Conservation (phyloP, 73 alveolate genomes). For the Symbiodinium natans region DNA sequence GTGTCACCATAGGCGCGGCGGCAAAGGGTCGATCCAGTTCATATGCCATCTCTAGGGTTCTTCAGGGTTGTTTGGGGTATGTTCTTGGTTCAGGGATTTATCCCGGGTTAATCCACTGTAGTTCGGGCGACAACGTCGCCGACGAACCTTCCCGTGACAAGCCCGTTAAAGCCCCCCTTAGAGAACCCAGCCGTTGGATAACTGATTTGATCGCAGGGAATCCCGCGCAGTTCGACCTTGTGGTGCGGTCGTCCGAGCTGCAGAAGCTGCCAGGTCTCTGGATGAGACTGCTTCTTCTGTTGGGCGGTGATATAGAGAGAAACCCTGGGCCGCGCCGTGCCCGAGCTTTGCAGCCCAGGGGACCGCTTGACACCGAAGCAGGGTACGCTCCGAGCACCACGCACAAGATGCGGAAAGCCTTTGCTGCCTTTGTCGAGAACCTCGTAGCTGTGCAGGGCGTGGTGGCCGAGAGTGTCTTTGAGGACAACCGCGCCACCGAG, state of each 20-base stretch:
- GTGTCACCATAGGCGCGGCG: neutral
- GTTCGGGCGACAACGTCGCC: neutral
- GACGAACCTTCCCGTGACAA: conserved; percentile 12
- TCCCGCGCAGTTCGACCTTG: neutral
- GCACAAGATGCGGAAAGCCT: neutral
- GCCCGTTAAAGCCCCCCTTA: neutral
- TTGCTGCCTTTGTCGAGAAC: neutral
- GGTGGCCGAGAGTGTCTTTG: neutral
- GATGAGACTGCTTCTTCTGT: too few relatives aligned
- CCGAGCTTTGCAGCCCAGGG: neutral
- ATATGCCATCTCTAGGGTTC: neutral
- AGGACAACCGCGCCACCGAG: too few relatives aligned
- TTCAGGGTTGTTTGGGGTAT: neutral
- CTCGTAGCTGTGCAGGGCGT: neutral
- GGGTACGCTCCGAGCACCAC: neutral
- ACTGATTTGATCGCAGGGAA: too few relatives aligned
- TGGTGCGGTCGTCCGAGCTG: conserved; percentile 5
- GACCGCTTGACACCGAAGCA: neutral
- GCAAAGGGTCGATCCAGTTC: conserved; percentile 14
- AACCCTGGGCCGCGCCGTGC: neutral
- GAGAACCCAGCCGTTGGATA: too few relatives aligned
- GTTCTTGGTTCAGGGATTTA: conserved; percentile 1
- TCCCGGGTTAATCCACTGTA: neutral
- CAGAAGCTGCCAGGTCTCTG: neutral
- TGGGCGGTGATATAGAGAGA: too few relatives aligned